Evolutionary conservation across 2,329 filamentous ascomycete species (phyloP).

Genomic region (Mycogone perniciosa): DNA sequence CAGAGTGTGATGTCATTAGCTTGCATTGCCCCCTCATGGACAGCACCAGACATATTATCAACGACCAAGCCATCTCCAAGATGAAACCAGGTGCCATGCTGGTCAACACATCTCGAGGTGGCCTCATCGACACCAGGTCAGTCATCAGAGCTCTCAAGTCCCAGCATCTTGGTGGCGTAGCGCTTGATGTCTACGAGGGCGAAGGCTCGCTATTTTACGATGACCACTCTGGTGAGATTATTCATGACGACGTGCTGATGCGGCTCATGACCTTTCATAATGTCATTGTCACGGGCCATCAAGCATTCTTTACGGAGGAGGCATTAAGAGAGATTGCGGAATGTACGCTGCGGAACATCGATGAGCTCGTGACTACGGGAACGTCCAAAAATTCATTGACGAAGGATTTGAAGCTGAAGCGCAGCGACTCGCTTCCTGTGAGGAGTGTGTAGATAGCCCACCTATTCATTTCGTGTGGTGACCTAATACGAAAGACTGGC

Average conservation of each 20-base stretch:
- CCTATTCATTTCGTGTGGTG: no score
- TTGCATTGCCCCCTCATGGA: conserved; percentile 61
- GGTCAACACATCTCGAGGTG: conserved; percentile 63
- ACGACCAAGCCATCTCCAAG: conserved; percentile 41
- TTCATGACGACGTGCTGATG: conserved; percentile 60
- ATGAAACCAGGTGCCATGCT: conserved; percentile 57
- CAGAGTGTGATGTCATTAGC: conserved; percentile 53
- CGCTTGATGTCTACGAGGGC: conserved; percentile 62
- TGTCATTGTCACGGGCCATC: conserved; percentile 60
- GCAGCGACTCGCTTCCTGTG: conserved; percentile 14
- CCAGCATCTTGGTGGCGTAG: conserved; percentile 53
- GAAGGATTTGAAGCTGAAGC: conserved; percentile 15
- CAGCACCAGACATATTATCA: conserved; percentile 55
- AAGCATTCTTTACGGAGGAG: conserved; percentile 64
- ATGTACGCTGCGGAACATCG: conserved; percentile 51
- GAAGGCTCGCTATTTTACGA: conserved; percentile 60
- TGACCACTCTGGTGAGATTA: conserved; percentile 58
- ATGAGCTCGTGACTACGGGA: conserved; percentile 31
- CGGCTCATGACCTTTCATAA: conserved; percentile 63
- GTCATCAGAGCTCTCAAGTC: conserved; percentile 56
- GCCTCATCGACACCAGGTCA: conserved; percentile 53
- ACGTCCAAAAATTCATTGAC: conserved; percentile 32
- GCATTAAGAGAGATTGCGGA: conserved; percentile 58
- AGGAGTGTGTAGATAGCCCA: conserved; percentile 18
- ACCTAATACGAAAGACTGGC: no score